These are phyloP conservation scores for Cucurbita argyrosperma DNA, from an alignment of 306 rosid genomes.

Conservation along the genomic window DNA sequence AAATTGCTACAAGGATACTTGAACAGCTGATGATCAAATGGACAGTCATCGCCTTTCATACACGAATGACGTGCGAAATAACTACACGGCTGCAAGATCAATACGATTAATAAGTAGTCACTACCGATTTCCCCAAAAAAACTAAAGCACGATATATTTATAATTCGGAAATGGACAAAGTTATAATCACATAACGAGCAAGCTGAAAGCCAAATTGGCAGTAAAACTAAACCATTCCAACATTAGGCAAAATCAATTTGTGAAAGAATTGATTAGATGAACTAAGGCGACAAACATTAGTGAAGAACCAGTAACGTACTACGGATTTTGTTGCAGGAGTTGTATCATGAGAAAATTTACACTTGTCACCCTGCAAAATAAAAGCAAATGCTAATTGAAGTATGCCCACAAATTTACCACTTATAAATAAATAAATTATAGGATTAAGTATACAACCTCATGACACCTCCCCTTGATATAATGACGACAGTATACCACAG, in stretches of 20 bases:
- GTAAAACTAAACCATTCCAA: neutral
- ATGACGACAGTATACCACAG: conserved; percentile 50
- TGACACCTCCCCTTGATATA: conserved; percentile 55
- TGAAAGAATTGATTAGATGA: neutral
- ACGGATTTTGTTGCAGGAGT: conserved; percentile 61
- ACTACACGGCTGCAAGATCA: conserved; percentile 61
- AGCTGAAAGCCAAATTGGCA: neutral
- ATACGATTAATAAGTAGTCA: neutral
- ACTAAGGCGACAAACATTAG: neutral
- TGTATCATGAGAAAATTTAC: conserved; percentile 69
- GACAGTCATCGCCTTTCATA: conserved; percentile 92
- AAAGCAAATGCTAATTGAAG: neutral
- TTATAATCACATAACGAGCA: neutral
- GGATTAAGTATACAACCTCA: conserved; percentile 34
- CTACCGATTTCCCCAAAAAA: neutral
- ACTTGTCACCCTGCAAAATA: conserved; percentile 63
- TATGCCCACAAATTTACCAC: neutral
- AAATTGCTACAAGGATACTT: conserved; percentile 67
- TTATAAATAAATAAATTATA: neutral
- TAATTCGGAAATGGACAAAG: neutral
- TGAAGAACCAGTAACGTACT: conserved; percentile 22
- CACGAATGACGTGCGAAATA: conserved; percentile 56
- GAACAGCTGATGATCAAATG: conserved; percentile 69
- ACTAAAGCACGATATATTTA: neutral
- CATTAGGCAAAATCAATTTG: neutral